Base-by-base conservation (phyloP, 108 stramenopile genomes). In the Skeletonema menzelii region DNA sequence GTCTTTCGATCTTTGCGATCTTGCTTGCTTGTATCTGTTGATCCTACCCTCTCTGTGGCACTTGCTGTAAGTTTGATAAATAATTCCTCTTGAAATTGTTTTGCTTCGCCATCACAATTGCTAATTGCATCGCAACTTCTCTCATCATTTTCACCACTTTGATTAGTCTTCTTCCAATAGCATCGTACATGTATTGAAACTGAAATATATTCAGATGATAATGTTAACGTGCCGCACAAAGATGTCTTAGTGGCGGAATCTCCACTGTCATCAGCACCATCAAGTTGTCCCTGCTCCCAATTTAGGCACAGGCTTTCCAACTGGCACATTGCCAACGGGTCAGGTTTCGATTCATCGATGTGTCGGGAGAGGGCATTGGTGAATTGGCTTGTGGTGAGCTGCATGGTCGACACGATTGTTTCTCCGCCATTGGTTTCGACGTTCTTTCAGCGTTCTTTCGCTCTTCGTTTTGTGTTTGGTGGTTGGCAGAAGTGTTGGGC, bases 331-430 rank as follows among this genome's bases (percentile, higher is more conserved):
- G 68, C 81, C 46, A 89, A 40, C 11, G 84, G 83, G 81, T 93
- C 91, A 7, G 88, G 88, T 53, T 88, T 90, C 60, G 80, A 67
- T 49, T 82, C 79, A 60, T 89, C 87, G 28, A 92, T 59, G 65
- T 85, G 78, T n/a, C 42, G 17, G 13, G 40, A 35, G 35, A 91
- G 40, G 13, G 90, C 84, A 19, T 63, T 26, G 27, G 53, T 17
- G 58, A 87, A 90, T 27, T 69, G 73, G n/a, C 38, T 12, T n/a
- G 77, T 62, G 59, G 65, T 59, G 27, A 71, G 61, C 34, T 19
- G 31, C 37, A 69, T 19, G 27, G 11, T 34, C 34, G 35, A 19
- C 6, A 74, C 46, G 56, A 56, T 57, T 38, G 17, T n/a, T n/a
- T 57, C 34, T 32, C 72, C 5, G 35, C 56, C 24, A 56, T 56